Evolutionary conservation across 140 eudicot genomes (phyloP).

Genomic region (Stevia rebaudiana): DNA sequence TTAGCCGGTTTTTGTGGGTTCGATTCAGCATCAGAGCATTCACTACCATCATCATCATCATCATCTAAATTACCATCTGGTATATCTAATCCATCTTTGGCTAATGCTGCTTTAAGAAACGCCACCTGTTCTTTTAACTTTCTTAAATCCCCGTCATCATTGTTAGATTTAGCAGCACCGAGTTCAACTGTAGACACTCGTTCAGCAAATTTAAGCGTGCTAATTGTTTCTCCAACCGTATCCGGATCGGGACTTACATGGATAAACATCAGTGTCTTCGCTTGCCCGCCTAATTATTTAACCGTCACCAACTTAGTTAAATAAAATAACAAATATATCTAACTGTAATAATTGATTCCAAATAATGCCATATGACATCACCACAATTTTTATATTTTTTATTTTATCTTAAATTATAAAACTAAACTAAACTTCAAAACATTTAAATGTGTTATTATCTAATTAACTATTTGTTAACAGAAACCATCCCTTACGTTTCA

Average conservation of each 20-base stretch:
- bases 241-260: conserved; percentile 77
- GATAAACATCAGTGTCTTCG: conserved; percentile 89
- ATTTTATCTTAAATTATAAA: too few species aligned
- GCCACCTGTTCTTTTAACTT: conserved; percentile 78
- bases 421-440: too few species aligned
- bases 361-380: too few species aligned
- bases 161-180: conserved; percentile 69
- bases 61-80: conserved; percentile 2
- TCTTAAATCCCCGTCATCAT: conserved; percentile 52
- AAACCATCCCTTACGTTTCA: too few species aligned
- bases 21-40: conserved; percentile 23
- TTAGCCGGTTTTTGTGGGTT: conserved; percentile 14
- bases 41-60: conserved; percentile 19
- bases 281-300: conserved; percentile 65
- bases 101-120: conserved; percentile 61
- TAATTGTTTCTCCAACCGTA: conserved; percentile 77
- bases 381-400: too few species aligned
- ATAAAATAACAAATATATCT: too few species aligned
- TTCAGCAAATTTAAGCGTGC: conserved; percentile 87
- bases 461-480: too few species aligned
- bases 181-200: conserved; percentile 81
- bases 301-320: conserved; percentile 8
- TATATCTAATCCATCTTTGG: conserved; percentile 51
- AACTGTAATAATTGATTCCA: too few species aligned
- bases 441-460: too few species aligned